These are phyloP conservation scores for Aphanomyces astaci DNA, from an alignment of 352 stramenopile genomes.

Conservation along the genomic window DNA sequence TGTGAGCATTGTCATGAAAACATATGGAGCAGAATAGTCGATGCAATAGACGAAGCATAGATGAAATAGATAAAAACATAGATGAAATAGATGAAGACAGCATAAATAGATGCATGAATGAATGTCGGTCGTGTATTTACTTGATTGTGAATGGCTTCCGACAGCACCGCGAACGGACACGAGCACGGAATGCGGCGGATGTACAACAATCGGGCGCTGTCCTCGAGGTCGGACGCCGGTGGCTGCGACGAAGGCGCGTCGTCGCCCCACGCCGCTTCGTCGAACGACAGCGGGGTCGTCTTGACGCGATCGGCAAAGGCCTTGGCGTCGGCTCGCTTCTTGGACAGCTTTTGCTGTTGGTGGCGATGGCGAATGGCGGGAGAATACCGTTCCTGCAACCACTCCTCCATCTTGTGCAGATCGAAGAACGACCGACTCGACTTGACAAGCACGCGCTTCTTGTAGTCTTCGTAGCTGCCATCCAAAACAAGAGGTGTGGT, in stretches of 20 bases:
- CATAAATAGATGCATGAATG: too few species aligned
- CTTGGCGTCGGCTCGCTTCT: conserved; percentile 68
- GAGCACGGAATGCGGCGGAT: conserved; percentile 72
- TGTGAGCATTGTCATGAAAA: too few species aligned
- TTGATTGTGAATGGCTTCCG: conserved; percentile 75
- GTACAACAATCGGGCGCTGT: conserved; percentile 68
- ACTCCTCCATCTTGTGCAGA: conserved; percentile 75
- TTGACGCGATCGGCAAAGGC: conserved; percentile 59
- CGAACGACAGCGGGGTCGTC: conserved; percentile 48
- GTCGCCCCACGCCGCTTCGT: conserved; percentile 39
- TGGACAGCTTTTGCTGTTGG: conserved; percentile 51
- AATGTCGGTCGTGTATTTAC: too few species aligned
- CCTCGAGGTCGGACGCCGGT: conserved; percentile 72
- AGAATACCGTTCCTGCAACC: conserved; percentile 81
- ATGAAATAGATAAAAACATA: too few species aligned
- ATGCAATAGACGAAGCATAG: too few species aligned
- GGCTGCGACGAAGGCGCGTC: conserved; percentile 24
- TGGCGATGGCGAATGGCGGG: conserved; percentile 60
- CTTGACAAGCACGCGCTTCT: conserved; percentile 78
- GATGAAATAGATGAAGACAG: too few species aligned
- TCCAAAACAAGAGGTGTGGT: too few species aligned
- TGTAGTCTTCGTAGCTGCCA: conserved; percentile 77
- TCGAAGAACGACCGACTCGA: conserved; percentile 79
- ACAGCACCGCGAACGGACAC: conserved; percentile 57
- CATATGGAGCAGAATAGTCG: too few species aligned